phyloP scores from a whole-genome alignment of 192 early-diverging fungal species.

The Dissophora globulifera region DNA sequence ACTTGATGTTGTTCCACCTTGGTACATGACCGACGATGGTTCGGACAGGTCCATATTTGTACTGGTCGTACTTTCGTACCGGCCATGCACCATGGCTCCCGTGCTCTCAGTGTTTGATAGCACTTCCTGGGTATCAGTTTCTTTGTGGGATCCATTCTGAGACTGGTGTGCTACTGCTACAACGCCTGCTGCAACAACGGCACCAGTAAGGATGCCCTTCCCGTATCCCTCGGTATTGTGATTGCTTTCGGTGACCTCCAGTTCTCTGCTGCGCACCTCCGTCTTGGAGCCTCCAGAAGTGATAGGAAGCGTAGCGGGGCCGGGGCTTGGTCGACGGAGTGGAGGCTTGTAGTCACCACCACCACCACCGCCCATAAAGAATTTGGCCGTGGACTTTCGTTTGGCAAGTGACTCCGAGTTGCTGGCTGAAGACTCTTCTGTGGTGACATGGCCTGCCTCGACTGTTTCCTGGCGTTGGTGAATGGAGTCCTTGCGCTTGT shows the following conservation, averaged over 20 bases:
- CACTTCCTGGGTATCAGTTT: no score
- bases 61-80: slow-evolving; percentile 9
- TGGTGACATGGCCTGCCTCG: slow-evolving; percentile 2
- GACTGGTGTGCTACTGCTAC: neutral
- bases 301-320: neutral
- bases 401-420: slow-evolving; percentile 4
- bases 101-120: no score
- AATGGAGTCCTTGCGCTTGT: slow-evolving; percentile 23
- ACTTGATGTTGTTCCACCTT: slow-evolving; percentile 8
- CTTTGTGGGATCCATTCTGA: slow-evolving; percentile 5
- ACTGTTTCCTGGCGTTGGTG: neutral
- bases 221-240: no score
- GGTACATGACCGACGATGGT: slow-evolving; percentile 19
- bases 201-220: no score
- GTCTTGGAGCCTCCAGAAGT: neutral
- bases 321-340: slow-evolving; percentile 16
- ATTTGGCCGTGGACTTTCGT: slow-evolving; percentile 32
- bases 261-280: neutral
- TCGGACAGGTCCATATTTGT: slow-evolving; percentile 9
- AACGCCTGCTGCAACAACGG: neutral
- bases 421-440: slow-evolving; percentile 3
- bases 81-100: no score
- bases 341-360: slow-evolving; percentile 28
- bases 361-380: slow-evolving; percentile 37
- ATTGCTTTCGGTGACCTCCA: neutral